A percentile compares a stretch with the other conserved stretches of the same genome.
phyloP scores from a whole-genome alignment of 768 basidiomycete genomes.

The Calocybe cyanea region DNA sequence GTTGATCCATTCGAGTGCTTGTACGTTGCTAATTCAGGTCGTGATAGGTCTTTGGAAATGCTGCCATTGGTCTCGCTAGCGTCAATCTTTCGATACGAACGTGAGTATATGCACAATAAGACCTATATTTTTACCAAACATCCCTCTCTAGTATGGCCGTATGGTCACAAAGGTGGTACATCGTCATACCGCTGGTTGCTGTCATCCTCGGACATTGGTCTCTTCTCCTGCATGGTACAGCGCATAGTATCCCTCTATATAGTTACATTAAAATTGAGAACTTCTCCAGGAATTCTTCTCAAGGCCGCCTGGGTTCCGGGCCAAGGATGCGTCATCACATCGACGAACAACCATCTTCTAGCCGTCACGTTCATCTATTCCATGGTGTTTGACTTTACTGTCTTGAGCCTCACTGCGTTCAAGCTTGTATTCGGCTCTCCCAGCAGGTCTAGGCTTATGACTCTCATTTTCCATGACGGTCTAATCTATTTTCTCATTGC shows the following conservation, averaged over 20 bases:
- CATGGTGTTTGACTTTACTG: conserved; percentile 67
- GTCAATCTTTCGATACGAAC: conserved; percentile 69
- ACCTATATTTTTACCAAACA: not conserved
- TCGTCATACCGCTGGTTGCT: conserved; percentile 46
- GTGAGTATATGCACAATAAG: conserved; percentile 30
- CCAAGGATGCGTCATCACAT: conserved; percentile 52
- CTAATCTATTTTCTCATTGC: conserved; percentile 70
- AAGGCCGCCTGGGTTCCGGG: conserved; percentile 52
- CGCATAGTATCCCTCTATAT: not conserved
- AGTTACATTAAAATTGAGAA: not conserved
- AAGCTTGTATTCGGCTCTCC: conserved; percentile 49
- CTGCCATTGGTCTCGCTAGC: conserved; percentile 64
- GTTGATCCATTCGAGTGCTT: conserved; percentile 3
- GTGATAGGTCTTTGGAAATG: conserved; percentile 51
- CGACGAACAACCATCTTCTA: conserved; percentile 56
- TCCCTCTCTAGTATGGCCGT: conserved; percentile 57
- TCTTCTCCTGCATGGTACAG: conserved; percentile 59
- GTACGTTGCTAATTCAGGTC: not conserved
- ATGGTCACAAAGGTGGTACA: conserved; percentile 56
- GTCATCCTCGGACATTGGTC: conserved; percentile 73
- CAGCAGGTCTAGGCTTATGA: conserved; percentile 53
- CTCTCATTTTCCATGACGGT: conserved; percentile 68
- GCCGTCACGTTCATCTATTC: conserved; percentile 69
- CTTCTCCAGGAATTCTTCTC: conserved; percentile 47
- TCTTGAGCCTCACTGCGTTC: conserved; percentile 56